These are phyloP conservation scores for Ceratobasidium sp. DNA, from an alignment of 1,284 basidiomycete genomes.

Conservation along the genomic window DNA sequence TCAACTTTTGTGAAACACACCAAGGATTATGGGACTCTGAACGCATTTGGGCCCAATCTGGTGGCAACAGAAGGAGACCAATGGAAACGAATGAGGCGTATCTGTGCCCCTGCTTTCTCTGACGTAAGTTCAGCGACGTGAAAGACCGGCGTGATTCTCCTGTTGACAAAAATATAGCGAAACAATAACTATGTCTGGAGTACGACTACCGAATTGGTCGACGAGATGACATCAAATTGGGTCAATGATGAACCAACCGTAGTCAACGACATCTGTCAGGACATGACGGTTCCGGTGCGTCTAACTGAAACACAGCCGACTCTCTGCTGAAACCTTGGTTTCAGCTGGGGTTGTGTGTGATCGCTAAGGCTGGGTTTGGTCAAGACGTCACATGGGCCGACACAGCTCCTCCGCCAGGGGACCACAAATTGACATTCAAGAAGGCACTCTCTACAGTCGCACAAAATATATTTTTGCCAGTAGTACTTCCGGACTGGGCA, in stretches of 20 bases:
- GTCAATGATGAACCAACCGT: background rate
- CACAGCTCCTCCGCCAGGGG: slow-evolving; percentile 40
- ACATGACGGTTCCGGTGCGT: background rate
- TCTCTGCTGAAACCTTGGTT: slow-evolving; percentile 42
- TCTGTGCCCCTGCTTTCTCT: slow-evolving; percentile 37
- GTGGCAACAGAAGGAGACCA: slow-evolving; percentile 29
- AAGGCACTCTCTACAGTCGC: slow-evolving; percentile 6
- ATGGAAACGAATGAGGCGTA: slow-evolving; percentile 38
- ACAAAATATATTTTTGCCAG: slow-evolving; percentile 38
- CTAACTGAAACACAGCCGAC: background rate
- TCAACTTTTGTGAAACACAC: background rate
- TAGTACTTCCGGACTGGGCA: slow-evolving; percentile 21
- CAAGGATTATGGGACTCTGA: slow-evolving; percentile 17
- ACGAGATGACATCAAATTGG: slow-evolving; percentile 6
- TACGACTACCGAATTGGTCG: background rate
- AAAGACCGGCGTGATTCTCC: background rate
- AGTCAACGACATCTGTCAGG: background rate
- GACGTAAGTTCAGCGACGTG: slow-evolving; percentile 4
- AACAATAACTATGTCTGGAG: slow-evolving; percentile 14
- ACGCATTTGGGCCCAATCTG: slow-evolving; percentile 36
- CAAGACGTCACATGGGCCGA: slow-evolving; percentile 37
- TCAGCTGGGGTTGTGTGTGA: slow-evolving; percentile 37
- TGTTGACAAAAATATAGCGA: background rate
- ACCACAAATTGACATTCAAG: slow-evolving; percentile 36
- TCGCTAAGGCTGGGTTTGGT: slow-evolving; percentile 41